Base-by-base conservation (phyloP, 495 filamentous ascomycete genomes). In the Aspergillus sclerotiicarbonarius region DNA sequence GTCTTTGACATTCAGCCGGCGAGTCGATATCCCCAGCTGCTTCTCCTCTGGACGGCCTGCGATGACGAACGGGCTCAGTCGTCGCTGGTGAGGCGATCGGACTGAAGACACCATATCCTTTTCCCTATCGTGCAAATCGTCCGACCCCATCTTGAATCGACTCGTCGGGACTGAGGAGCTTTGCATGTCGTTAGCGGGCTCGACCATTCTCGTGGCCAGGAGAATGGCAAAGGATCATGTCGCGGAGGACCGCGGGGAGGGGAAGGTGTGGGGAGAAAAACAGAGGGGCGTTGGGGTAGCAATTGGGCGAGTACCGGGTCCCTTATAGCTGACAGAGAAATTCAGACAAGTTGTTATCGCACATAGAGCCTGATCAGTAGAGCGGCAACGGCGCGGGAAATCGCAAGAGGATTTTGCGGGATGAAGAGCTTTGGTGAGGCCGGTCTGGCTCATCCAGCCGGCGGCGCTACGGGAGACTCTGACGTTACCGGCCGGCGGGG, bases 1-100 rank as follows among this genome's bases (percentile, higher is more conserved):
- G 73, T 98, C 92, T 56, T 80, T 76, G 29, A 92, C 73, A 35
- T 71, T 77, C 61, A 90, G 67, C 32, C 74, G 73, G 51, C 76
- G 76, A 13, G 81, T 83, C 15, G 81, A 80, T 16, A 79, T 70
- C 5, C 82, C 84, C 33, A 89, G 72, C 29, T 77, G 76, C 69
- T 86, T 86, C 58, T 82, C 76, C 52, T 77, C 77, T 39, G 81
- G 75, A 58, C 81, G 77, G 20, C 80, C 69, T 50, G 73, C 73
- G 54, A 87, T 76, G 60, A 85, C 71, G 51, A 74, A 75, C 20
- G 84, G 80, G 57, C 78, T 76, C 54, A 80, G 64, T 37, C 76
- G 70, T 65, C 75, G 73, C 55, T 81, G 75, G 29, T 72, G 63
- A 37, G 73, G 67, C 54, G 75, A 70, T 68, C 76, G 81, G 55